Base-by-base conservation (phyloP, 1,284 basidiomycete species). In the Ceraceosorus bombacis region DNA sequence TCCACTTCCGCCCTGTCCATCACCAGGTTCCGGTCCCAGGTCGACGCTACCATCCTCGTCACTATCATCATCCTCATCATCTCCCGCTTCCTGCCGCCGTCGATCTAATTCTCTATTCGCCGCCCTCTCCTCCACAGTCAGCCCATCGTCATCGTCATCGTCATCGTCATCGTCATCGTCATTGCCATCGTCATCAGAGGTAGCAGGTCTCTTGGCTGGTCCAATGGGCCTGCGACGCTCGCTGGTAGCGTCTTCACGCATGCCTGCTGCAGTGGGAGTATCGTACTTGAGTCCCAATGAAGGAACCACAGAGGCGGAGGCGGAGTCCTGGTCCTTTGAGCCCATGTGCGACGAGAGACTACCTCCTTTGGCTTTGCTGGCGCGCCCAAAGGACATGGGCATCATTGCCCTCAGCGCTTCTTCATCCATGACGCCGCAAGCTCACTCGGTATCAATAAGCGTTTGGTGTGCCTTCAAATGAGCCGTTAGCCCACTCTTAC, bases 391-490 rank as follows among this genome's bases (percentile, higher is more conserved):
- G 27, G 66, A 62, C 48, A 57, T 62, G 4, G 72, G 69, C 71
- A 77, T 71, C 71, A 77, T 73, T 0, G 74, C 71, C 17, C 73
- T 58, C 38, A 77, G 53, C 7, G 74, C 70, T 12, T 62, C 68
- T 53, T 77, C 74, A 60, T 77, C 74, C 73, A 76, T 76, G 43
- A 15, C 43, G 43, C 27, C 27, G 2, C 27, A 27, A 27, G 27
- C 27, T 27, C 3, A 27, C 27, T 27, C 2, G 27, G 27, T 27
- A 27, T 27, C 27, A 27, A 27, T 27, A 27, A 27, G 27, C 27
- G 27, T 27, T 27, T 27, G 27, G 27, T 3, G 27, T 27, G 27
- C 3, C 27, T 27, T 27, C 27, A 27, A 27, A 27, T 27, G 27
- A 27, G 27, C 27, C 27, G 27, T 2, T 1, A 27, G 27, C 27